phyloP scores from a whole-genome alignment of 2,329 filamentous ascomycete species.

The Venturia effusa region DNA sequence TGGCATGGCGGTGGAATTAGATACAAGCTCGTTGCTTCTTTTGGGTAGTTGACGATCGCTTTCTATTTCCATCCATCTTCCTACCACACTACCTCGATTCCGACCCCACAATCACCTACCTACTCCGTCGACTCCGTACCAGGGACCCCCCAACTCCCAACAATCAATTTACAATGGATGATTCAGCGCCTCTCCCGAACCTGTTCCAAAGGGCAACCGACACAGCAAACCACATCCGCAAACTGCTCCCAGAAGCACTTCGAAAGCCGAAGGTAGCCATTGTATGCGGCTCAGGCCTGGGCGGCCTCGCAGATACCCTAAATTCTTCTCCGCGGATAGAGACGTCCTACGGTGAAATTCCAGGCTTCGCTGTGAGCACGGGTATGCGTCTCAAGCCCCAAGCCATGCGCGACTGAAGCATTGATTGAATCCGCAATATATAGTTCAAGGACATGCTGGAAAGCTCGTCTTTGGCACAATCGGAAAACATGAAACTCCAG shows the following conservation, averaged over 20 bases:
- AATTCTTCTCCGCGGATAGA: constrained; percentile 39
- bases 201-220: constrained; percentile 36
- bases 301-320: constrained; percentile 48
- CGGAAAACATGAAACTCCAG: constrained; percentile 40
- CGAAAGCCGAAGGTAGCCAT: constrained; percentile 48
- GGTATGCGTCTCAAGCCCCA: constrained; percentile 32
- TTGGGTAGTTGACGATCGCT: not conserved
- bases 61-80: not conserved
- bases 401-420: not conserved
- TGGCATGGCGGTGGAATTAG: not conserved
- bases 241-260: constrained; percentile 38
- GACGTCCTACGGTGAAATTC: constrained; percentile 48
- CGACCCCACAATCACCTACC: not conserved
- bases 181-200: constrained; percentile 14
- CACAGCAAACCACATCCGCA: constrained; percentile 39
- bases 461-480: constrained; percentile 54
- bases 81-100: not conserved
- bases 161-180: not conserved
- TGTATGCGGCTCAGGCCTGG: constrained; percentile 54
- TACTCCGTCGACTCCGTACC: too few species aligned
- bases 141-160: too few species aligned
- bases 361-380: constrained; percentile 49
- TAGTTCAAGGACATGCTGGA: constrained; percentile 50
- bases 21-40: not conserved
- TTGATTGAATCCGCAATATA: not conserved